A percentile compares a stretch with the other conserved stretches of the same genome.
phyloP scores from a whole-genome alignment of 2,329 filamentous ascomycete genomes.

The Fusarium sp. region DNA sequence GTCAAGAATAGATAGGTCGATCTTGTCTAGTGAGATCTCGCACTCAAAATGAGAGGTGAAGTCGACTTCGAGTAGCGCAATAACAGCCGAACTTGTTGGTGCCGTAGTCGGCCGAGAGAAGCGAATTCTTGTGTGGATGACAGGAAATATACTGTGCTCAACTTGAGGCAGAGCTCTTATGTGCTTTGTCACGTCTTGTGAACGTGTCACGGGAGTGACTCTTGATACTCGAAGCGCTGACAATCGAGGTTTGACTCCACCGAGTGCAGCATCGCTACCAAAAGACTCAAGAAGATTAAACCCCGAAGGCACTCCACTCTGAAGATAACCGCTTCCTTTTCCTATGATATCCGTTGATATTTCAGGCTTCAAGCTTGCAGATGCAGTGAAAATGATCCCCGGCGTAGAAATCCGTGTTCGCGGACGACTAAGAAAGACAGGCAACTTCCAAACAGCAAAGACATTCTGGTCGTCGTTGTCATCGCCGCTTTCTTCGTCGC shows the following conservation, averaged over 20 bases:
- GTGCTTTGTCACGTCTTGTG: slow-evolving; percentile 70
- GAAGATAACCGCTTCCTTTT: slow-evolving; percentile 71
- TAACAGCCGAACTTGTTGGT: slow-evolving; percentile 69
- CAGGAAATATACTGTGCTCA: slow-evolving; percentile 73
- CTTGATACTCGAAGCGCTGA: slow-evolving; percentile 80
- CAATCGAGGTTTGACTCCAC: slow-evolving; percentile 71
- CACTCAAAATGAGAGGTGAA: slow-evolving; percentile 77
- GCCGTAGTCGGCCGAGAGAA: slow-evolving; percentile 73
- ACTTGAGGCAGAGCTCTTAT: slow-evolving; percentile 73
- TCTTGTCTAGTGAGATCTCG: slow-evolving; percentile 70
- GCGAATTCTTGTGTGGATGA: slow-evolving; percentile 77
- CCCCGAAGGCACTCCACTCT: slow-evolving; percentile 74
- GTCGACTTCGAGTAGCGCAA: slow-evolving; percentile 79
- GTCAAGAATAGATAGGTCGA: slow-evolving; percentile 67
- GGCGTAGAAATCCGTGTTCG: slow-evolving; percentile 75
- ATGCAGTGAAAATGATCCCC: slow-evolving; percentile 72
- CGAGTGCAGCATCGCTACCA: slow-evolving; percentile 71
- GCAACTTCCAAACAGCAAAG: slow-evolving; percentile 70
- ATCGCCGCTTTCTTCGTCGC: slow-evolving; percentile 45
- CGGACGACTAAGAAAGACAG: slow-evolving; percentile 68
- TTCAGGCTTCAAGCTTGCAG: slow-evolving; percentile 69
- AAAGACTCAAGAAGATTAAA: slow-evolving; percentile 84
- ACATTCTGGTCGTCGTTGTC: slow-evolving; percentile 52
- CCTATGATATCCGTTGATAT: slow-evolving; percentile 43
- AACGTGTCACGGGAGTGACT: slow-evolving; percentile 74